Evolutionary conservation across 345 rosid genomes (phyloP).

Genomic region (Melaleuca alternifolia): DNA sequence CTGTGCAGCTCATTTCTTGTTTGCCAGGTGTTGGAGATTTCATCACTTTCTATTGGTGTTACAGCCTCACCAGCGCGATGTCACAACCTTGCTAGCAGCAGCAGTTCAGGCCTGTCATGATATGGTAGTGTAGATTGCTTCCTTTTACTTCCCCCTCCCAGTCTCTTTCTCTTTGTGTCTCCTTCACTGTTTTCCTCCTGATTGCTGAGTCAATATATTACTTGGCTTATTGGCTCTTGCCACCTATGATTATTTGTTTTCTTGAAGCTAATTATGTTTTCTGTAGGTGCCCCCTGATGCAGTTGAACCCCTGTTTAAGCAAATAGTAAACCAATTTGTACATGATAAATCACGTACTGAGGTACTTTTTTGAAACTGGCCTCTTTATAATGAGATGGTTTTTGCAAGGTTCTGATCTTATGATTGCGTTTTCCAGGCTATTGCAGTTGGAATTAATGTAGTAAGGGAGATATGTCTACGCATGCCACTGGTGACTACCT

Average conservation of each 20-base stretch:
- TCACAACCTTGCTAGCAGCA: constrained; percentile 87
- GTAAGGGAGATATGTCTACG: constrained; percentile 90
- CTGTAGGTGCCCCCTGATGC: constrained; percentile 93
- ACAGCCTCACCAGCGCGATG: constrained; percentile 93
- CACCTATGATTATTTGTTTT: neutral
- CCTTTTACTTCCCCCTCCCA: neutral
- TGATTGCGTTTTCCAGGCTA: constrained; percentile 36
- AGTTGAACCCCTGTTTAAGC: constrained; percentile 88
- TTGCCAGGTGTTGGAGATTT: neutral
- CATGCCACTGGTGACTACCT: constrained; percentile 66
- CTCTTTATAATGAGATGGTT: neutral
- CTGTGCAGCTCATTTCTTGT: neutral
- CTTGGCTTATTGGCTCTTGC: neutral
- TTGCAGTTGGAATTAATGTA: constrained; percentile 88
- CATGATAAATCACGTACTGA: constrained; percentile 89
- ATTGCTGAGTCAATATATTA: neutral
- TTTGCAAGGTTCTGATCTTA: neutral
- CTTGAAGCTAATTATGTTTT: constrained; percentile 1
- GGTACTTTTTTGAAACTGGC: constrained; percentile 26
- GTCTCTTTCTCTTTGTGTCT: neutral
- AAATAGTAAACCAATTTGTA: constrained; percentile 90
- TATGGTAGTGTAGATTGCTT: constrained; percentile 48
- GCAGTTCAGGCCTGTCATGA: constrained; percentile 97
- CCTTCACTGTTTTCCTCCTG: neutral
- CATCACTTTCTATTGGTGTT: neutral